A percentile compares a stretch with the other conserved stretches of the same genome.
Conservation (phyloP, 2,329 filamentous ascomycete species). For the Boeremia lycopersici region DNA sequence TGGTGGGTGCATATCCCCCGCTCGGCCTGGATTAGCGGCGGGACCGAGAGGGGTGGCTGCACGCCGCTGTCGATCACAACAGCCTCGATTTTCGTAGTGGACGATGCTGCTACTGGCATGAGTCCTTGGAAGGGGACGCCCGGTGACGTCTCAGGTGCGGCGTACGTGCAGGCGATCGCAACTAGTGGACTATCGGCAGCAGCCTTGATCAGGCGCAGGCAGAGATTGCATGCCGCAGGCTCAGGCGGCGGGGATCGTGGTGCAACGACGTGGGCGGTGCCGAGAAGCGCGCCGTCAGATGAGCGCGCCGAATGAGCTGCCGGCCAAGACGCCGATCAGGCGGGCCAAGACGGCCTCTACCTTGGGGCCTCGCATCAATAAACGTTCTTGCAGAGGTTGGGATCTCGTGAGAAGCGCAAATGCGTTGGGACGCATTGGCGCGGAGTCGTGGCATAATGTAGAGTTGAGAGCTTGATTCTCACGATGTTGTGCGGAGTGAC, state of each 20-base stretch:
- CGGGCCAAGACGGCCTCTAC: not conserved
- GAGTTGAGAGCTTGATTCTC: not conserved
- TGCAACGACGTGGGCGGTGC: slow-evolving; percentile 25
- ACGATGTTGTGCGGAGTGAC: slow-evolving; percentile 19
- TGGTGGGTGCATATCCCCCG: slow-evolving; percentile 27
- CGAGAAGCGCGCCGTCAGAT: slow-evolving; percentile 24
- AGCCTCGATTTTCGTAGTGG: slow-evolving; percentile 6
- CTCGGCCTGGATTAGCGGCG: slow-evolving; percentile 34
- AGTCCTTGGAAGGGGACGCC: slow-evolving; percentile 13
- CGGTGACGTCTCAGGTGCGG: slow-evolving; percentile 15
- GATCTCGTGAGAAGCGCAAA: not conserved
- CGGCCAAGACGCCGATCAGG: slow-evolving; percentile 8
- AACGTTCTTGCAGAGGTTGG: slow-evolving; percentile 15
- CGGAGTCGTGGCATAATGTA: not conserved
- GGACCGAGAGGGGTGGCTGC: slow-evolving; percentile 31
- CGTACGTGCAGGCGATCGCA: slow-evolving; percentile 1
- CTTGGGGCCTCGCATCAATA: not conserved
- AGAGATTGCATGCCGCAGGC: not conserved
- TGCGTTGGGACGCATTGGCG: not conserved
- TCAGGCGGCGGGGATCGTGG: slow-evolving; percentile 11
- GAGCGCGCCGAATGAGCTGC: slow-evolving; percentile 16
- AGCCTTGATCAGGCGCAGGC: not conserved
- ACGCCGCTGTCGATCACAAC: slow-evolving; percentile 32
- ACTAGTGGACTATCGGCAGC: not conserved
- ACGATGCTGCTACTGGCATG: not conserved